Conservation (phyloP, 1,139 yeast species). For the Magnusiomyces sp. region DNA sequence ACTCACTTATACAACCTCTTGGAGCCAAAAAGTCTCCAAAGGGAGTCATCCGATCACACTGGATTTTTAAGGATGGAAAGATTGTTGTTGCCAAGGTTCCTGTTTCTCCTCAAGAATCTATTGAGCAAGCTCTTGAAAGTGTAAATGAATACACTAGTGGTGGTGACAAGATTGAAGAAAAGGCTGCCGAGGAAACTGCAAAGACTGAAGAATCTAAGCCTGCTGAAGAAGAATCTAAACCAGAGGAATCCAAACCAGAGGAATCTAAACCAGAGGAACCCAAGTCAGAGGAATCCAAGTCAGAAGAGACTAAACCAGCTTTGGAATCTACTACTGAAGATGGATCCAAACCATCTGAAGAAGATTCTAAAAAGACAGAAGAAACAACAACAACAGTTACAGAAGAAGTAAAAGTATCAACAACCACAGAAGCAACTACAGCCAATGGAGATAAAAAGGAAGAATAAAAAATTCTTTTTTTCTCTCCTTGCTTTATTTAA, state of each 20-base stretch:
- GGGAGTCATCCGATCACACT: conserved; percentile 68
- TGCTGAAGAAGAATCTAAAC: background rate
- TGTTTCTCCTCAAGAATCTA: conserved; percentile 73
- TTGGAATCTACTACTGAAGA: background rate
- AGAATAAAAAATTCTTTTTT: no score
- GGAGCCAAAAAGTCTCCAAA: conserved; percentile 75
- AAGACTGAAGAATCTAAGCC: background rate
- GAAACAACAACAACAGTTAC: background rate
- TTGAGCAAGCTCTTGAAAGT: conserved; percentile 40
- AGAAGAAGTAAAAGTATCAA: background rate
- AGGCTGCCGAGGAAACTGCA: background rate
- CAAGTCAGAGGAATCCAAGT: background rate
- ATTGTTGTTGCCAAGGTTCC: conserved; percentile 55
- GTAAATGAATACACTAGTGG: no score
- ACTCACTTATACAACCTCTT: conserved; percentile 55
- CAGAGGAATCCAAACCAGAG: no score
- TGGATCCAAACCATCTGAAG: background rate
- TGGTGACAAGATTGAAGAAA: background rate
- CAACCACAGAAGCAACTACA: background rate
- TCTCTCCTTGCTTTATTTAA: no score
- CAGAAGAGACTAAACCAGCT: background rate
- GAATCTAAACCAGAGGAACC: background rate
- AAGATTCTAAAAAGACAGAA: background rate
- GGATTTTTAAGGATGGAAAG: conserved; percentile 76
- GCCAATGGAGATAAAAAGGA: background rate